A percentile compares a stretch with the other conserved stretches of the same genome.
phyloP scores from a whole-genome alignment of 768 basidiomycete species.

The Tricholoma saponaceum region DNA sequence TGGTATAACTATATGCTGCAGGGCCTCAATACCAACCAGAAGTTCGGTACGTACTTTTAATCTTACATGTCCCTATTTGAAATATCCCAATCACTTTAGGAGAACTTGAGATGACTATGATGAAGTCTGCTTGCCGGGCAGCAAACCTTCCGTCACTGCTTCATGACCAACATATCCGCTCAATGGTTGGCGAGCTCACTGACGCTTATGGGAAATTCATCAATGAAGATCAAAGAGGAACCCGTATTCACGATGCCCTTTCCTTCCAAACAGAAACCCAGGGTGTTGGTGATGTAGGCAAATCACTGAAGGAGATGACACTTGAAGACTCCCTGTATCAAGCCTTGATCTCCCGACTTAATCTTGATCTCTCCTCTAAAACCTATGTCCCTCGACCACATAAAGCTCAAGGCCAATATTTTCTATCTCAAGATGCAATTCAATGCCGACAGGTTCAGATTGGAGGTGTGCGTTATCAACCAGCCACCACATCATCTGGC shows the following conservation, averaged over 20 bases:
- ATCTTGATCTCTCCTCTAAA: background rate
- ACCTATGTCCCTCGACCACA: background rate
- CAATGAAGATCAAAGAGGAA: background rate
- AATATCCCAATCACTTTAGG: background rate
- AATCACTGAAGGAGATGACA: background rate
- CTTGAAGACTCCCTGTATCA: background rate
- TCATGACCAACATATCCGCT: background rate
- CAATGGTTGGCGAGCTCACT: background rate
- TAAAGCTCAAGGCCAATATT: background rate
- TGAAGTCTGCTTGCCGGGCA: background rate
- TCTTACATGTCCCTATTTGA: background rate
- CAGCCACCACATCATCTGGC: background rate
- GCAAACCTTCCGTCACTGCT: background rate
- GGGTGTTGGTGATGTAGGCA: background rate
- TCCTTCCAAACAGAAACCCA: background rate
- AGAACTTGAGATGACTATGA: background rate
- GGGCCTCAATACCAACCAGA: slow-evolving; percentile 16
- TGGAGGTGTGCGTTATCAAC: background rate
- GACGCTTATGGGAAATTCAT: background rate
- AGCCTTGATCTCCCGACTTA: background rate
- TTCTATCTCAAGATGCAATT: background rate
- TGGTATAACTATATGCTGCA: slow-evolving; percentile 21
- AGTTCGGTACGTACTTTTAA: slow-evolving; percentile 10
- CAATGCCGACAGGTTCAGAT: background rate
- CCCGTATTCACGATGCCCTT: background rate